These are phyloP conservation scores for Colletotrichum siamense DNA, from an alignment of 2,329 filamentous ascomycete genomes.

Conservation along the genomic window DNA sequence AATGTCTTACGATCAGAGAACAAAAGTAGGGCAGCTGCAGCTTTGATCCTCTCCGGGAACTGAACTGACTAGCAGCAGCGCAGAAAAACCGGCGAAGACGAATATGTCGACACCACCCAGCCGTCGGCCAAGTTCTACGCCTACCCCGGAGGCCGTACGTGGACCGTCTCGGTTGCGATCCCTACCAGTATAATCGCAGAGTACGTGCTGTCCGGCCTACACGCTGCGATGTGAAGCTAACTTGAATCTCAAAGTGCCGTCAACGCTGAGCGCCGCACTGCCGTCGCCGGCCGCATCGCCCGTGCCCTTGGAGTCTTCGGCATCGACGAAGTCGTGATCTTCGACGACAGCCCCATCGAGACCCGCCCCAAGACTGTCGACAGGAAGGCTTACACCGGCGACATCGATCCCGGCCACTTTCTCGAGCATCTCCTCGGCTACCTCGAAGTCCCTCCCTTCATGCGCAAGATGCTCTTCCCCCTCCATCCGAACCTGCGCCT, in stretches of 20 bases:
- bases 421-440: conserved; percentile 80
- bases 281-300: conserved; percentile 76
- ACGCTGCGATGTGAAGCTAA: background rate
- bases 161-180: conserved; percentile 79
- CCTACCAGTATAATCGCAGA: conserved; percentile 80
- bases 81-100: conserved; percentile 52
- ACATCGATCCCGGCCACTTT: conserved; percentile 79
- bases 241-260: conserved; percentile 56
- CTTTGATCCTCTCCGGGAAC: accelerated
- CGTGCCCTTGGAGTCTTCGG: conserved; percentile 83
- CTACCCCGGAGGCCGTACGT: conserved; percentile 64
- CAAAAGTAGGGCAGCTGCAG: conserved; percentile 18
- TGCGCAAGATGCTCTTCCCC: conserved; percentile 77
- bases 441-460: conserved; percentile 83
- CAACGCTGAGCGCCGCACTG: conserved; percentile 77
- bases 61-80: conserved; percentile 42
- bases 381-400: conserved; percentile 67
- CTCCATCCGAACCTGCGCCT: conserved; percentile 79
- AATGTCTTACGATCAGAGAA: conserved; percentile 21
- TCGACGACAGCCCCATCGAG: conserved; percentile 68
- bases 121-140: conserved; percentile 74
- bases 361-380: conserved; percentile 54
- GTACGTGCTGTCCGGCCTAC: conserved; percentile 46
- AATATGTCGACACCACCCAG: conserved; percentile 52
- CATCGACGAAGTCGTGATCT: conserved; percentile 84